These are phyloP conservation scores for Lepidium aucheri DNA, from an alignment of 345 rosid genomes.

Conservation along the genomic window DNA sequence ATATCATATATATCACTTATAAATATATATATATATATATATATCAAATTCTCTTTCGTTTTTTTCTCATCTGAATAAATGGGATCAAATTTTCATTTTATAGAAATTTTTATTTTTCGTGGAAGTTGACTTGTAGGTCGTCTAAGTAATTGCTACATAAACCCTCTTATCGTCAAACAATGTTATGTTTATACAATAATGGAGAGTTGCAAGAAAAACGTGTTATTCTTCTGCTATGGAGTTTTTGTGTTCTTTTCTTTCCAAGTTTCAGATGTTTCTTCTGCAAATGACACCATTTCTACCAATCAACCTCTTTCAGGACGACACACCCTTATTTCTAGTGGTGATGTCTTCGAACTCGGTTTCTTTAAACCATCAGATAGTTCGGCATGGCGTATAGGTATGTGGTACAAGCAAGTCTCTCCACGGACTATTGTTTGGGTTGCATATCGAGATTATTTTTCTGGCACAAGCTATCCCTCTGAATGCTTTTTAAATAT, in stretches of 20 bases:
- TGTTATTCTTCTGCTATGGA: neutral
- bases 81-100: no score
- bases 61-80: no score
- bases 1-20: no score
- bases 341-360: constrained; percentile 32
- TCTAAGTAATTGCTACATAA: neutral
- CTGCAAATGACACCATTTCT: constrained; percentile 37
- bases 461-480: constrained; percentile 20
- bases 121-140: no score
- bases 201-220: neutral
- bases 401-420: constrained; percentile 44
- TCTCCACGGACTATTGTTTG: constrained; percentile 19
- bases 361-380: constrained; percentile 47
- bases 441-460: neutral
- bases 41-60: no score
- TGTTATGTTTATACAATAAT: neutral
- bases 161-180: neutral
- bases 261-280: neutral
- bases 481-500: constrained; percentile 25
- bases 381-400: constrained; percentile 38
- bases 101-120: no score
- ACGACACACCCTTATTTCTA: constrained; percentile 38
- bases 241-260: neutral
- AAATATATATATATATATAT: no score
- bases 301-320: constrained; percentile 45